A percentile compares a stretch with the other conserved stretches of the same genome.
Conservation (phyloP, 495 filamentous ascomycete genomes). For the Hyphodiscus hymeniophilus region DNA sequence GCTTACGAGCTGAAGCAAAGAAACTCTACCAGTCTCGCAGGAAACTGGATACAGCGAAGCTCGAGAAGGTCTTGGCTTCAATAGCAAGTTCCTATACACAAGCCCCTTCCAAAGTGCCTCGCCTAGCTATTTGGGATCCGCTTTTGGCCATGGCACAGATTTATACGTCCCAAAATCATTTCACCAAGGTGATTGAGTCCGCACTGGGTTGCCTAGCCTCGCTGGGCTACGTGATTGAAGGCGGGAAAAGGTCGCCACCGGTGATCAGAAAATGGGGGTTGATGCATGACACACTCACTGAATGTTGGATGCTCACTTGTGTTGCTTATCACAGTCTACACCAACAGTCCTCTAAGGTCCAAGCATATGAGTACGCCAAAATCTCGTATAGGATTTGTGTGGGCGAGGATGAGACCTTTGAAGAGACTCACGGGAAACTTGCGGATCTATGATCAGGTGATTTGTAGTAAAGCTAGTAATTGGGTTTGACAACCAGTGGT, state of each 20-base stretch:
- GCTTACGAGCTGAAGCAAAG: neutral
- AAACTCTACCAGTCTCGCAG: neutral
- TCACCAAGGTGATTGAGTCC: conserved; percentile 22
- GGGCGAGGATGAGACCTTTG: conserved; percentile 33
- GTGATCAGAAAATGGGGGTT: conserved; percentile 37
- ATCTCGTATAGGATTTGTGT: conserved; percentile 31
- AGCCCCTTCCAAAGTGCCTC: conserved; percentile 18
- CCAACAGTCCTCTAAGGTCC: conserved; percentile 22
- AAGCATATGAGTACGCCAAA: conserved; percentile 29
- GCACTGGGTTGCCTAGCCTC: conserved; percentile 27
- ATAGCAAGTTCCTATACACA: neutral
- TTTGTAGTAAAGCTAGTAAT: too few relatives aligned
- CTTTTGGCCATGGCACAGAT: conserved; percentile 25
- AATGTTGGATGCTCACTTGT: conserved; percentile 30
- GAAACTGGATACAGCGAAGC: neutral
- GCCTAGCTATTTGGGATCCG: conserved; percentile 22
- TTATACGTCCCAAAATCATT: conserved; percentile 6
- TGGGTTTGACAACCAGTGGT: too few relatives aligned
- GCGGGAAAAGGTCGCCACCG: conserved; percentile 19
- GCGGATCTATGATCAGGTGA: too few relatives aligned
- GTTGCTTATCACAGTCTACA: conserved; percentile 23
- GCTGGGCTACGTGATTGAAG: conserved; percentile 36
- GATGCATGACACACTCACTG: conserved; percentile 23
- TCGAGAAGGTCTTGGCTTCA: neutral
- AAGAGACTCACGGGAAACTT: too few relatives aligned